Percentiles rank a stretch among this genome's conserved stretches.
Conservation (phyloP, 441 rosid species). For the Erysimum cheiri region DNA sequence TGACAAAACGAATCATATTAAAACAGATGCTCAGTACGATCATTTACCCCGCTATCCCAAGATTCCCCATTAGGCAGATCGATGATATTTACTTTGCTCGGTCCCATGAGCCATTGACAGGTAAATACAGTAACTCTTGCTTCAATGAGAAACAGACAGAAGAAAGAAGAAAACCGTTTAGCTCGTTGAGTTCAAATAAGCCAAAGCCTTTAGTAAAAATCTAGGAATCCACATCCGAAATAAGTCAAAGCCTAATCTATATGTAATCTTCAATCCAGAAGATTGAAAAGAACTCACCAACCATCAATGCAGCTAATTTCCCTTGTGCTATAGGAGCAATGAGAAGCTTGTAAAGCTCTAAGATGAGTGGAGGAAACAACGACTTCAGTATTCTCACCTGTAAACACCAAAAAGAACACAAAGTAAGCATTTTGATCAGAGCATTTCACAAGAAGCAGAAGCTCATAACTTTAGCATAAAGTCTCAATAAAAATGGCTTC, state of each 20-base stretch:
- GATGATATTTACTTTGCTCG: conserved; percentile 62
- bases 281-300: conserved; percentile 65
- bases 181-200: not conserved
- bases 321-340: conserved; percentile 76
- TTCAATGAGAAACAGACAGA: conserved; percentile 37
- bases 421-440: not conserved
- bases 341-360: conserved; percentile 69
- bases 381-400: conserved; percentile 78
- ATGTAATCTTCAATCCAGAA: too few species aligned
- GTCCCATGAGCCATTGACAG: conserved; percentile 95
- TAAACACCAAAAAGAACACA: not conserved
- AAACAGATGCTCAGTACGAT: conserved; percentile 1
- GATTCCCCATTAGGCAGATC: conserved; percentile 80
- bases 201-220: not conserved
- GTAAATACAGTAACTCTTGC: conserved; percentile 86
- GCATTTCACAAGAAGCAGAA: conserved; percentile 5
- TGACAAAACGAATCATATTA: conserved; percentile 2
- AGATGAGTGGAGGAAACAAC: conserved; percentile 76
- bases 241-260: too few species aligned
- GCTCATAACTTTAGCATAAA: not conserved
- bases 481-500: not conserved
- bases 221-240: not conserved
- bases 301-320: conserved; percentile 76
- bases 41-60: conserved; percentile 72
- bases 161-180: not conserved